Evolutionary conservation across 2,329 filamentous ascomycete genomes (phyloP).

Genomic region (Septoria petroselini): DNA sequence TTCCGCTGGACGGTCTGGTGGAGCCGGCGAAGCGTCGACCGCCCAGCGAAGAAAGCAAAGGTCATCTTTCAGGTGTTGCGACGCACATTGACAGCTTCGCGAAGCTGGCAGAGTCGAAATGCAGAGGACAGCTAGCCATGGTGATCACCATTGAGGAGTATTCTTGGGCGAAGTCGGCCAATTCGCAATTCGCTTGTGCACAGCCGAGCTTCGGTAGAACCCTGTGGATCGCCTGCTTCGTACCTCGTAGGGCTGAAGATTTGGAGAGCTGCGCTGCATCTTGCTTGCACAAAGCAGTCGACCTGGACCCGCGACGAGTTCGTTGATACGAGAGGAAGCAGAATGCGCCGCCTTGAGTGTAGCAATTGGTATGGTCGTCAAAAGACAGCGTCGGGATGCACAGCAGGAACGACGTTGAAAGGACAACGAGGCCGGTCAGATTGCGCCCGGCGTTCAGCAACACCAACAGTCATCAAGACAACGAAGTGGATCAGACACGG

Average conservation of each 20-base stretch:
- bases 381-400: no score
- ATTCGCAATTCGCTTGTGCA: not conserved
- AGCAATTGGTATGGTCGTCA: no score
- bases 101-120: not conserved
- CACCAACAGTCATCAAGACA: not conserved
- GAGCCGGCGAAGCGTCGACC: constrained; percentile 33
- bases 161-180: constrained; percentile 9
- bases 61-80: constrained; percentile 28
- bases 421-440: no score
- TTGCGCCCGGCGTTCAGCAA: no score
- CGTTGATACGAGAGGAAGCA: no score
- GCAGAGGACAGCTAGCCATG: constrained; percentile 1
- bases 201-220: constrained; percentile 3
- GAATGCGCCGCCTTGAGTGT: no score
- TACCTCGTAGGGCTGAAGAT: constrained; percentile 11
- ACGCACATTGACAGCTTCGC: constrained; percentile 13
- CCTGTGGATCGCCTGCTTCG: not conserved
- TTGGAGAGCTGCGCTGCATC: not conserved
- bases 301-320: no score
- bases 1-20: constrained; percentile 37
- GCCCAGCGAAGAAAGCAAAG: constrained; percentile 29
- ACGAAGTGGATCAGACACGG: not conserved
- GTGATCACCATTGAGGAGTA: constrained; percentile 1
- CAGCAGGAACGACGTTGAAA: no score
- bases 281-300: no score